These are phyloP conservation scores for Fusarium hostae DNA, from an alignment of 2,329 filamentous ascomycete genomes.

Conservation along the genomic window DNA sequence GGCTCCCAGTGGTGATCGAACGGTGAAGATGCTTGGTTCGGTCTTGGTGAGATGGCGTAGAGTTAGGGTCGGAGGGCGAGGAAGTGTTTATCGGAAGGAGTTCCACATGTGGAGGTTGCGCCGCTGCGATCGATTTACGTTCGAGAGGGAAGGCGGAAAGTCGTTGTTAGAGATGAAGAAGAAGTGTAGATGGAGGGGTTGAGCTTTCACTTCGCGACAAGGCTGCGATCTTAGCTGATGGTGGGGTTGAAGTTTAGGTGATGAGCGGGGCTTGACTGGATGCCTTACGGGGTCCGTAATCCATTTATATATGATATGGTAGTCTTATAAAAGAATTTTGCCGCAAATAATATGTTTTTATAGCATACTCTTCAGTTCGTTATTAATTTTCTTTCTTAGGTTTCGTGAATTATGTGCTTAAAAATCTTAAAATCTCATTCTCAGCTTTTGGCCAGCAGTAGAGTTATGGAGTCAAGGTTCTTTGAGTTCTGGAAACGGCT, in stretches of 20 bases:
- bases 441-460: neutral
- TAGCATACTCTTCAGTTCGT: neutral
- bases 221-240: slow-evolving; percentile 43
- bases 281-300: slow-evolving; percentile 10
- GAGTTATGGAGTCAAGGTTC: neutral
- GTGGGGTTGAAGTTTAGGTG: slow-evolving; percentile 35
- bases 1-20: slow-evolving; percentile 7
- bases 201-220: slow-evolving; percentile 43
- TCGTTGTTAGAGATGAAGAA: slow-evolving; percentile 13
- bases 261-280: slow-evolving; percentile 25
- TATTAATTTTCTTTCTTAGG: neutral
- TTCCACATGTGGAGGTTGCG: neutral
- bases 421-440: too few species aligned
- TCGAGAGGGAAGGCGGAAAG: neutral
- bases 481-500: neutral
- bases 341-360: too few species aligned
- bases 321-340: neutral
- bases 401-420: neutral
- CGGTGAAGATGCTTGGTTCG: neutral
- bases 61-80: neutral
- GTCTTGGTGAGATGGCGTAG: neutral
- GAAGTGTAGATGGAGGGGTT: slow-evolving; percentile 43
- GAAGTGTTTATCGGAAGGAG: neutral
- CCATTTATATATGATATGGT: neutral
- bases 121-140: slow-evolving; percentile 14